Evolutionary conservation across 768 basidiomycete species (phyloP).

Genomic region (Tubosaeta brunneosetosa): DNA sequence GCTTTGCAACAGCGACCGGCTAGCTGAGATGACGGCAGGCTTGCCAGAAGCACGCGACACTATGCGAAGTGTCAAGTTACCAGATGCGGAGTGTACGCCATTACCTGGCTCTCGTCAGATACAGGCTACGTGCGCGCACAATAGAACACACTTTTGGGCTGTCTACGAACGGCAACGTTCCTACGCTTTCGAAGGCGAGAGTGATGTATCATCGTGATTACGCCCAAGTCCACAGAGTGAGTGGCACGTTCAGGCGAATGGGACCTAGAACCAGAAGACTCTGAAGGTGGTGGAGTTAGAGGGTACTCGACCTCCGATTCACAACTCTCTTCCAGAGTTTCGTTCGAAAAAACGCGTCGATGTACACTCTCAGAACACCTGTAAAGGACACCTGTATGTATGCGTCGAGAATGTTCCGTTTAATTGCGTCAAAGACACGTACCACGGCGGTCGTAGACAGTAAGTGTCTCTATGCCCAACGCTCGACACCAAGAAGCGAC

Average conservation of each 20-base stretch:
- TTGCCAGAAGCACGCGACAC: conserved; percentile 60
- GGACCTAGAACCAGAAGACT: conserved; percentile 61
- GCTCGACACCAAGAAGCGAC: conserved; percentile 58
- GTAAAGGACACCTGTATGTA: conserved; percentile 37
- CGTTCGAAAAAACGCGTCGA: conserved; percentile 32
- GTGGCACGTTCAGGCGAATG: conserved; percentile 46
- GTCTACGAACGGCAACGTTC: conserved; percentile 24
- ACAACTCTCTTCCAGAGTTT: conserved; percentile 30
- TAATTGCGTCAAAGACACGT: conserved; percentile 19
- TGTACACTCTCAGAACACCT: conserved; percentile 39
- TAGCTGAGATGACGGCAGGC: conserved; percentile 54
- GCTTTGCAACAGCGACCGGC: conserved; percentile 40
- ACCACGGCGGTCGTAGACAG: conserved; percentile 73
- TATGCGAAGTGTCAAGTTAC: conserved; percentile 47
- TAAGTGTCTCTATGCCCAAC: conserved; percentile 59
- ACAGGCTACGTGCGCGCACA: neutral
- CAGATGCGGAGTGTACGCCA: conserved; percentile 6
- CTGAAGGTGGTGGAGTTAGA: conserved; percentile 73
- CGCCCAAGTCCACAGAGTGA: conserved; percentile 9
- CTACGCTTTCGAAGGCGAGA: conserved; percentile 18
- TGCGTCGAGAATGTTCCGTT: conserved; percentile 5
- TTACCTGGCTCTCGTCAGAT: conserved; percentile 13
- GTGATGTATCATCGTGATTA: conserved; percentile 17
- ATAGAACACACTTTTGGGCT: conserved; percentile 18
- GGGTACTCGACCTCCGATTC: conserved; percentile 66